These are phyloP conservation scores for Sarocladium kiliense DNA, from an alignment of 2,329 filamentous ascomycete species.

Conservation along the genomic window DNA sequence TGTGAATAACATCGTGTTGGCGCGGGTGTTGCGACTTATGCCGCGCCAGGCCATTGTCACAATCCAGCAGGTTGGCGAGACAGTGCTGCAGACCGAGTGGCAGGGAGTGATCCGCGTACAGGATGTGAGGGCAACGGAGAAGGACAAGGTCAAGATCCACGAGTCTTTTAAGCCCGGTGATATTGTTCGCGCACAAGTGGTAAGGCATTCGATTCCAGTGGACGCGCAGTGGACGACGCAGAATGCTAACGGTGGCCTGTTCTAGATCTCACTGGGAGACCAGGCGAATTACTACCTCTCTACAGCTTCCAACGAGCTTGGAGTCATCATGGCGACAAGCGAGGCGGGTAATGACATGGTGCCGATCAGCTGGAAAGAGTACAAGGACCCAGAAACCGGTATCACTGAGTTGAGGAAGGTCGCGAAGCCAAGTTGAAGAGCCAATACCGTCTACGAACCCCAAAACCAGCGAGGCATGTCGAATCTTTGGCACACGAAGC, in stretches of 20 bases:
- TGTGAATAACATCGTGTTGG: conserved; percentile 75
- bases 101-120: conserved; percentile 81
- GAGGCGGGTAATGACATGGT: conserved; percentile 87
- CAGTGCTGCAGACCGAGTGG: conserved; percentile 72
- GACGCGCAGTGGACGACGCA: neutral
- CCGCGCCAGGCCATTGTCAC: conserved; percentile 79
- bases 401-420: conserved; percentile 80
- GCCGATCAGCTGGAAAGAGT: conserved; percentile 93
- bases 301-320: conserved; percentile 85
- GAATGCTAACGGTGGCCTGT: neutral
- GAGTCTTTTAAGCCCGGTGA: conserved; percentile 92
- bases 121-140: conserved; percentile 91
- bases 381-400: conserved; percentile 77
- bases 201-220: conserved; percentile 38
- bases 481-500: neutral
- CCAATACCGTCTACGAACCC: neutral
- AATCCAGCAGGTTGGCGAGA: conserved; percentile 76
- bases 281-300: conserved; percentile 94
- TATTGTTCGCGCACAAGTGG: conserved; percentile 80
- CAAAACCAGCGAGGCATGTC: neutral
- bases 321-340: conserved; percentile 88
- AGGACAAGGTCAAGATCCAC: conserved; percentile 86
- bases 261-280: conserved; percentile 80
- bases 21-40: conserved; percentile 78
- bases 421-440: conserved; percentile 75